phyloP scores from a whole-genome alignment of 2,329 filamentous ascomycete genomes.

The Juglanconis oblonga region DNA sequence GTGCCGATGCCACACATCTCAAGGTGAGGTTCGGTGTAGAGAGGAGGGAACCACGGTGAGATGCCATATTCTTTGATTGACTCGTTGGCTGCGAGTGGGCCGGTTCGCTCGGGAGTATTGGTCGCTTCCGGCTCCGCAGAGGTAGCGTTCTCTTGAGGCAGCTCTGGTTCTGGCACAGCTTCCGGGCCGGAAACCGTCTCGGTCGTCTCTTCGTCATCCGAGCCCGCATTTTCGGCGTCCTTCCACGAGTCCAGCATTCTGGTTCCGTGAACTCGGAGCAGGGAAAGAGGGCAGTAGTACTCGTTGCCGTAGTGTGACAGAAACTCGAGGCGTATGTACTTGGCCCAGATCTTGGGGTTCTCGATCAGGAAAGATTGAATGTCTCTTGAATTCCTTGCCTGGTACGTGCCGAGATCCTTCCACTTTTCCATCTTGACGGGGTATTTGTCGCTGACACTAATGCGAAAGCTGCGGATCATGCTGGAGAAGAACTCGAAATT shows the following conservation, averaged over 20 bases:
- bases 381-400: constrained; percentile 87
- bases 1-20: constrained; percentile 25
- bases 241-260: constrained; percentile 95
- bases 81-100: neutral
- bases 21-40: constrained; percentile 17
- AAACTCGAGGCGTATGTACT: constrained; percentile 90
- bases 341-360: constrained; percentile 92
- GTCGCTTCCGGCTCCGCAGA: constrained; percentile 8
- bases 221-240: constrained; percentile 64
- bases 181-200: constrained; percentile 30
- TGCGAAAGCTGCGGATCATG: constrained; percentile 85
- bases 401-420: constrained; percentile 83
- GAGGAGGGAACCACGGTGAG: constrained; percentile 25
- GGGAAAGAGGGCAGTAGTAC: constrained; percentile 90
- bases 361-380: constrained; percentile 94
- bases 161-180: constrained; percentile 27
- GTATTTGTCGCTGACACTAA: constrained; percentile 92
- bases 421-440: constrained; percentile 90
- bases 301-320: constrained; percentile 93
- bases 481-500: constrained; percentile 99
- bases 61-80: constrained; percentile 22
- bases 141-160: constrained; percentile 15
- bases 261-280: constrained; percentile 89
- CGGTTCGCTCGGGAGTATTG: neutral
- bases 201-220: constrained; percentile 59